Evolutionary conservation across 768 basidiomycete species (phyloP), one percentile per base, ranked within the genome.

Genomic region (Collybia sordida): DNA sequence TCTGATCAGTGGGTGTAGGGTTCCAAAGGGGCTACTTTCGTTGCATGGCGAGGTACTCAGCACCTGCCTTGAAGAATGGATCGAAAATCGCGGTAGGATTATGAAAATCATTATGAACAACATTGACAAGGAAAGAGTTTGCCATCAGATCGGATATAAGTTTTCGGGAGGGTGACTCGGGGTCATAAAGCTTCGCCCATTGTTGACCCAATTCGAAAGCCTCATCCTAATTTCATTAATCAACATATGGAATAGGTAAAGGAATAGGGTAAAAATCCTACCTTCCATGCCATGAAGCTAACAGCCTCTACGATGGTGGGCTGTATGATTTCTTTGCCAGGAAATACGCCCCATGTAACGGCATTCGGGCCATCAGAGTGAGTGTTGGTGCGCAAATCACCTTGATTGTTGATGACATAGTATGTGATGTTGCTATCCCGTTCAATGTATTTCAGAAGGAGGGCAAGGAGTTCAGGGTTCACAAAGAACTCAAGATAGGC

Each of bases 201-300:
- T 95, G 92, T 38, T 79, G 72, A 4, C 94, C 95, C 21, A 97
- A 82, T 64, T 95, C 93, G 57, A 83, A 98, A 7, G 95, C 95
- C 65, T 98, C 95, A 59, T 98, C 95, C 88, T 92, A 53, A 11
- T 52, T n/a, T 31, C 3, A 12, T 31, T 18, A 47, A 40, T 44
- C 31, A 59, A 46, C 42, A 44, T 53, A 39, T 50, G 37, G 35
- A 37, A 12, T 15, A 42, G 35, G 18, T 3, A 41, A 43, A 28
- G n/a, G 15, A 35, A 36, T 24, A 35, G 22, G n/a, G n/a, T n/a
- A n/a, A 37, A 27, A 23, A 18, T 66, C 77, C 36, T 45, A 86
- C 90, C 82, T 96, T 96, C 94, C 94, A 97, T 14, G 94, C 94
- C 90, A 96, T 95, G 77, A 97, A 97, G 63, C 93, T 95, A 59